Percentiles rank a stretch among this genome's conserved stretches.
Conservation (phyloP, 1,284 basidiomycete species). For the Rugosomyces carneus region DNA sequence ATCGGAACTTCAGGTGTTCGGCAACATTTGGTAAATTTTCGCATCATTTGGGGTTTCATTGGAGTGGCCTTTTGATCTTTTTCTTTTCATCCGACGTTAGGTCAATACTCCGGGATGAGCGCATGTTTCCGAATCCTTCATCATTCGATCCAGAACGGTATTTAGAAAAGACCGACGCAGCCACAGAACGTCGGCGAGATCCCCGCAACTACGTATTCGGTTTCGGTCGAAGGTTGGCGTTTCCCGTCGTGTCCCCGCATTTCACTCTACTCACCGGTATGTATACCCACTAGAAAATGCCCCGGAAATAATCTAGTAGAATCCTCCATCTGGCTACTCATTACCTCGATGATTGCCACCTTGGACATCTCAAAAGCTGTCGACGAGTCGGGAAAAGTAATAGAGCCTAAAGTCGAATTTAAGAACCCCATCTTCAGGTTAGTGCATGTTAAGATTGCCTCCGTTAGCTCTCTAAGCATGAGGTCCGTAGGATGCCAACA, state of each 20-base stretch:
- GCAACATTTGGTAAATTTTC: constrained; percentile 41
- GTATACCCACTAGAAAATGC: constrained; percentile 29
- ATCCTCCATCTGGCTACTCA: constrained; percentile 46
- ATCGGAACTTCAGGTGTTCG: constrained; percentile 26
- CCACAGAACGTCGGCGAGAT: constrained; percentile 31
- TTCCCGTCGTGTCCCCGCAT: background rate
- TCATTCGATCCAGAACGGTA: constrained; percentile 46
- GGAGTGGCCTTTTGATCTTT: background rate
- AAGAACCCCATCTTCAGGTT: constrained; percentile 44
- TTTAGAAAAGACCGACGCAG: constrained; percentile 30
- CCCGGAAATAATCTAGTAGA: constrained; percentile 48
- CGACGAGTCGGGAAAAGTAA: constrained; percentile 37
- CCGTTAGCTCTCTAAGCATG: constrained; percentile 3
- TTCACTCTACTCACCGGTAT: constrained; percentile 11
- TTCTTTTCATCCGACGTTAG: constrained; percentile 17
- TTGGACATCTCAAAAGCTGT: constrained; percentile 44
- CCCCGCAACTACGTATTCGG: constrained; percentile 47
- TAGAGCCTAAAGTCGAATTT: constrained; percentile 42
- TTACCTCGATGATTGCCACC: constrained; percentile 45
- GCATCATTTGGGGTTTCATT: background rate
- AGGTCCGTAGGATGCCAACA: constrained; percentile 33
- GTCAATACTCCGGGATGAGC: constrained; percentile 43
- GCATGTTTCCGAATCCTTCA: constrained; percentile 39
- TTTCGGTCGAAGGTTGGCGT: constrained; percentile 42
- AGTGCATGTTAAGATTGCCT: constrained; percentile 5